Evolutionary conservation across 73 alveolate genomes (phyloP).

Genomic region (Tetrahymena elliotti): DNA sequence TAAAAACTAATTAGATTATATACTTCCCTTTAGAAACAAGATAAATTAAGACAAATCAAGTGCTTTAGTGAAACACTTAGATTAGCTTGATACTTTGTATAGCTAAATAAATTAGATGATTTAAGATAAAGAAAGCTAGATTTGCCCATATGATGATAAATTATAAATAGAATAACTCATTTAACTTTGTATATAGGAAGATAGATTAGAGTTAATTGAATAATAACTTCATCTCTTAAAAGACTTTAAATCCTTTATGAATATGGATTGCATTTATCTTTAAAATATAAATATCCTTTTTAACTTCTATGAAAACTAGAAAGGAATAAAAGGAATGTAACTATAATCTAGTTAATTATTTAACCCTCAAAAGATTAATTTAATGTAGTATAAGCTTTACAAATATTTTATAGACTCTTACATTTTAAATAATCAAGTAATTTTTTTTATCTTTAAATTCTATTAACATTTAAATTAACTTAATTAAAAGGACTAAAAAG

Average conservation of each 20-base stretch:
- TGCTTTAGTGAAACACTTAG: neutral
- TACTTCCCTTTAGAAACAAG: neutral
- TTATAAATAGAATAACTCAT: neutral
- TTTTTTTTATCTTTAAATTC: neutral
- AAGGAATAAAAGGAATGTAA: neutral
- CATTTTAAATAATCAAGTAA: neutral
- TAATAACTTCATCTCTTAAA: neutral
- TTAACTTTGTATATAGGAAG: neutral
- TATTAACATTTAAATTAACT: neutral
- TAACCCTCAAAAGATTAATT: neutral
- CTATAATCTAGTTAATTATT: neutral
- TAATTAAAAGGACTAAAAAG: neutral
- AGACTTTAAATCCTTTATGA: neutral
- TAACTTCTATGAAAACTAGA: neutral
- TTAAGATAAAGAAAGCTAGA: neutral
- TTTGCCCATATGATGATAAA: neutral
- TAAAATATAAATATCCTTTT: neutral
- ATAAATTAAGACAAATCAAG: neutral
- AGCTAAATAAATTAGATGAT: neutral
- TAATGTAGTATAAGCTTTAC: neutral
- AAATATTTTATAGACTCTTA: neutral
- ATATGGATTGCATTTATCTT: neutral
- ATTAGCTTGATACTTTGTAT: neutral
- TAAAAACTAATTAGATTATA: neutral
- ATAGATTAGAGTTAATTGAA: neutral